Conservation (phyloP, 768 basidiomycete genomes). For the Lentinula aciculospora region DNA sequence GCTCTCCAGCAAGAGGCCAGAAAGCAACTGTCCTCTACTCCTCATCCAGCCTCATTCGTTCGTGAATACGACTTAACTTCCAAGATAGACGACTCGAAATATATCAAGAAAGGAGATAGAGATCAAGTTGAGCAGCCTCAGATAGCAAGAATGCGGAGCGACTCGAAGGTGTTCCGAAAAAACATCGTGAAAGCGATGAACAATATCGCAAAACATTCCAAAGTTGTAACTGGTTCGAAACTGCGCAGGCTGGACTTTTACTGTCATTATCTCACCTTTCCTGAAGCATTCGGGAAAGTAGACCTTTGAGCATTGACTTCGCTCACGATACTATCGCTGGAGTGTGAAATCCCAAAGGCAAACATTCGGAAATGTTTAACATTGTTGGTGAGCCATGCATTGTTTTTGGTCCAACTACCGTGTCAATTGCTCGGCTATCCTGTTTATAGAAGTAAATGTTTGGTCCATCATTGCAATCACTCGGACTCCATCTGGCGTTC, state of each 20-base stretch:
- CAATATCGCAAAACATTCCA: not conserved
- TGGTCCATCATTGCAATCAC: not conserved
- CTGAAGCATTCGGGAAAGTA: not conserved
- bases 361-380: not conserved
- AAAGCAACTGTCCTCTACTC: not conserved
- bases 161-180: not conserved
- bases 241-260: not conserved
- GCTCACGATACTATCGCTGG: not conserved
- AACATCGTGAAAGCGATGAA: not conserved
- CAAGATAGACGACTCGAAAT: not conserved
- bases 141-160: not conserved
- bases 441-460: not conserved
- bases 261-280: not conserved
- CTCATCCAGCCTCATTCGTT: not conserved
- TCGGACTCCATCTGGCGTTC: not conserved
- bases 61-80: not conserved
- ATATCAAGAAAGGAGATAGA: not conserved
- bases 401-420: no score
- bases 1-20: not conserved
- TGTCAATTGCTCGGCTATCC: not conserved
- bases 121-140: not conserved
- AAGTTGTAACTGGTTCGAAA: not conserved
- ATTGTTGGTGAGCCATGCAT: not conserved
- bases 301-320: not conserved
- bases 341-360: not conserved